Percentiles rank a stretch among this genome's conserved stretches.
Conservation (phyloP, 2,329 filamentous ascomycete genomes). For the Scedosporium minutisporum region DNA sequence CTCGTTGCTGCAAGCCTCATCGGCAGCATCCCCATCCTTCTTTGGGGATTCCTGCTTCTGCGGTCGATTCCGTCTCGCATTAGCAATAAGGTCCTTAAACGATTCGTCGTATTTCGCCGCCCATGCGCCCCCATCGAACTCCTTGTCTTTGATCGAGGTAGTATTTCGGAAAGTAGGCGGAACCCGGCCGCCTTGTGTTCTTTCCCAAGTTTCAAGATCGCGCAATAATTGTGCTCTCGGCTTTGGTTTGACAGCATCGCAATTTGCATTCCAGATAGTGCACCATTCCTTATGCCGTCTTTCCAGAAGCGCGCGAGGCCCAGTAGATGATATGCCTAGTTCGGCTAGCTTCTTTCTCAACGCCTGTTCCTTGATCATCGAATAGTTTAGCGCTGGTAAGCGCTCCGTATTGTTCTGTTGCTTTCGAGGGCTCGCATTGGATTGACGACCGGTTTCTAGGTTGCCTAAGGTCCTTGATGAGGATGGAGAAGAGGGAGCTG, state of each 20-base stretch:
- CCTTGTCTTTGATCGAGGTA: slow-evolving; percentile 62
- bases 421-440: slow-evolving; percentile 15
- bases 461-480: neutral
- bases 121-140: slow-evolving; percentile 77
- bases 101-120: slow-evolving; percentile 60
- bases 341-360: slow-evolving; percentile 76
- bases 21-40: neutral
- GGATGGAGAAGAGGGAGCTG: slow-evolving; percentile 15
- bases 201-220: slow-evolving; percentile 81
- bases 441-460: slow-evolving; percentile 12
- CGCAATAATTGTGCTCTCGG: slow-evolving; percentile 60
- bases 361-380: slow-evolving; percentile 68
- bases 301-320: slow-evolving; percentile 61
- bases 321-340: slow-evolving; percentile 64
- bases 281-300: slow-evolving; percentile 85
- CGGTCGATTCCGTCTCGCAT: slow-evolving; percentile 43
- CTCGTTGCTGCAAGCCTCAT: slow-evolving; percentile 10
- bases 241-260: slow-evolving; percentile 69
- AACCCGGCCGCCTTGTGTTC: slow-evolving; percentile 60
- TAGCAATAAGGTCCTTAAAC: slow-evolving; percentile 72
- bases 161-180: slow-evolving; percentile 22
- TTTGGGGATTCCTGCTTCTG: slow-evolving; percentile 34
- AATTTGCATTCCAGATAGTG: slow-evolving; percentile 95
- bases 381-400: slow-evolving; percentile 76
- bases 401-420: slow-evolving; percentile 42